Conservation (phyloP, 495 filamentous ascomycete species). For the Aspergillus egyptiacus region DNA sequence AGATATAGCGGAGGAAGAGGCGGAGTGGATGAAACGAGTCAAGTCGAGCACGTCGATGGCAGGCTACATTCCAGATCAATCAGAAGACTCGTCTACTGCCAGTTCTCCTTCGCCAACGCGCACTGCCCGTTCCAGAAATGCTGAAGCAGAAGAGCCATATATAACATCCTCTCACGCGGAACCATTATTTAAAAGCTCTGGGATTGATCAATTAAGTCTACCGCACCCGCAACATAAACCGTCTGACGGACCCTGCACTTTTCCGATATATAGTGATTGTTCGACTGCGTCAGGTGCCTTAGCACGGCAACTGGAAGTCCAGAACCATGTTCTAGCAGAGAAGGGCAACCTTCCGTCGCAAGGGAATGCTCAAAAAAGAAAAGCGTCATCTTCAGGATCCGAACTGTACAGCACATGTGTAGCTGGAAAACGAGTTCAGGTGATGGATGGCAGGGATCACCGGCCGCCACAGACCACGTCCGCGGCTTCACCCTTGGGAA, state of each 20-base stretch:
- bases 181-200: not conserved
- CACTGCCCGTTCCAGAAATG: not conserved
- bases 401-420: not conserved
- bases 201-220: not conserved
- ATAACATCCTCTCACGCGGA: not conserved
- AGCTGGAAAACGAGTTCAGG: too few species aligned
- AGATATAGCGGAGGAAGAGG: constrained; percentile 46
- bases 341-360: constrained; percentile 27
- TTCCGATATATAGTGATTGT: constrained; percentile 25
- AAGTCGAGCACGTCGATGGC: constrained; percentile 37
- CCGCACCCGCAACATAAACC: not conserved
- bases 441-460: too few species aligned
- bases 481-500: too few species aligned
- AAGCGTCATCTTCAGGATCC: not conserved
- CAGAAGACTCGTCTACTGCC: constrained; percentile 22
- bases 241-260: not conserved
- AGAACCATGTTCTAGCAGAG: constrained; percentile 16
- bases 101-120: constrained; percentile 9
- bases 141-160: not conserved
- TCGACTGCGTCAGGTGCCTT: not conserved
- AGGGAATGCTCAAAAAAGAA: not conserved
- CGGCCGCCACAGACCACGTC: too few species aligned
- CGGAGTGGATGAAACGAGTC: constrained; percentile 50
- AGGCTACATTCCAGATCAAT: constrained; percentile 25
- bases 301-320: not conserved